Evolutionary conservation across 2,329 filamentous ascomycete species (phyloP), one percentile per base, ranked within the genome.

Genomic region (Orbilia oligospora): DNA sequence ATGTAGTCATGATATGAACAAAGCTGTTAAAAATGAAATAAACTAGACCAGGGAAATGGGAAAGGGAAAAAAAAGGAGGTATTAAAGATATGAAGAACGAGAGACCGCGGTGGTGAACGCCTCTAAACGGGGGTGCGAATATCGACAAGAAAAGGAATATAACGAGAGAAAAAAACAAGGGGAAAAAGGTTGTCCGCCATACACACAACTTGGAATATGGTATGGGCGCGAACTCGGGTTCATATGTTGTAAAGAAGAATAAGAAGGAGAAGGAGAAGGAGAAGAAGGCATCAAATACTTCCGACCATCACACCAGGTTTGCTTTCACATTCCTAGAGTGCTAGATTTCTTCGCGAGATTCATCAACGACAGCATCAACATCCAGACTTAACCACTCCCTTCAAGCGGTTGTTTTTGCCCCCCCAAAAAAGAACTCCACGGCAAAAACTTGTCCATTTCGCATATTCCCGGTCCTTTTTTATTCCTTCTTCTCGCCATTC

Each of bases 401-500:
- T 41, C 38, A 16, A 16, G 38, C 38, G 38, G 12, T 41, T 41
- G 38, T 14, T n/a, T n/a, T n/a, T n/a, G n/a, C n/a, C n/a, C n/a
- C n/a, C n/a, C n/a, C n/a, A n/a, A 41, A 41, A 41, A 2, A 41
- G 3, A 41, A 41, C 12, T 12, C 9, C 38, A n/a, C 38, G 2
- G 1, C 16, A 10, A 14, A 41, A 41, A 1, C 38, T 30, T 36
- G 22, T 44, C 10, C 20, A 6, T 46, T 46, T 55, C 10, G 16
- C 24, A 30, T 16, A 12, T 16, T 18, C 10, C 9, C 20, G 8
- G 18, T 27, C 2, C 49, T 67, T 73, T 36, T 79, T 67, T 73
- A 79, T 36, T 79, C 56, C 14, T 71, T 44, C 71, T 79, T 79
- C 5, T 71, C 65, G n/a, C 76, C 71, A 18, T 75, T 79, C 56